phyloP scores from a whole-genome alignment of 169 alveolate genomes.

The Eimeria zaria region DNA sequence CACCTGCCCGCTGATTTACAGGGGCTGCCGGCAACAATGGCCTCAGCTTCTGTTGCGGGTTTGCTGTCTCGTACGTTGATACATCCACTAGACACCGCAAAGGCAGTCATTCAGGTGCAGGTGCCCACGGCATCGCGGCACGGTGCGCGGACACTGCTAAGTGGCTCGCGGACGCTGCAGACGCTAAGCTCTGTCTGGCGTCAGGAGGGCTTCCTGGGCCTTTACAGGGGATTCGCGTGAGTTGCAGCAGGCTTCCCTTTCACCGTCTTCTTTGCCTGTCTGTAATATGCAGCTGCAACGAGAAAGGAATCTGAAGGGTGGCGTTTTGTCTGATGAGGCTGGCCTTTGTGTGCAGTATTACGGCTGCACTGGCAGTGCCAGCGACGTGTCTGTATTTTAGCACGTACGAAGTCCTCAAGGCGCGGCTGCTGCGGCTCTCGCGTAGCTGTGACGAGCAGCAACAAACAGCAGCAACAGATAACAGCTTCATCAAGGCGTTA shows the following conservation, averaged over 20 bases:
- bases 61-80: slow-evolving; percentile 38
- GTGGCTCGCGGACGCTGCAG: slow-evolving; percentile 47
- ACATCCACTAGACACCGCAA: slow-evolving; percentile 84
- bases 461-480: slow-evolving; percentile 12
- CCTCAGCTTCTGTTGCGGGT: slow-evolving; percentile 78
- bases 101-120: slow-evolving; percentile 84
- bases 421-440: slow-evolving; percentile 6
- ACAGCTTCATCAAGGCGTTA: slow-evolving; percentile 3
- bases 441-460: background rate
- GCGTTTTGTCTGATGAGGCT: background rate
- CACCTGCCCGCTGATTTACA: slow-evolving; percentile 32
- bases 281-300: background rate
- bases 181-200: slow-evolving; percentile 21
- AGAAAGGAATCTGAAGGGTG: background rate
- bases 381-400: slow-evolving; percentile 85
- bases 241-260: background rate
- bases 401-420: slow-evolving; percentile 68
- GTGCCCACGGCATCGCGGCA: background rate
- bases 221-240: slow-evolving; percentile 82
- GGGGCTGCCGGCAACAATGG: slow-evolving; percentile 69
- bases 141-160: background rate
- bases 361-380: slow-evolving; percentile 79
- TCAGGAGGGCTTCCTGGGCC: slow-evolving; percentile 28
- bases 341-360: slow-evolving; percentile 58
- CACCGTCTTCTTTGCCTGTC: background rate